Conservation (phyloP, 495 filamentous ascomycete genomes). For the Xylaria castorea region DNA sequence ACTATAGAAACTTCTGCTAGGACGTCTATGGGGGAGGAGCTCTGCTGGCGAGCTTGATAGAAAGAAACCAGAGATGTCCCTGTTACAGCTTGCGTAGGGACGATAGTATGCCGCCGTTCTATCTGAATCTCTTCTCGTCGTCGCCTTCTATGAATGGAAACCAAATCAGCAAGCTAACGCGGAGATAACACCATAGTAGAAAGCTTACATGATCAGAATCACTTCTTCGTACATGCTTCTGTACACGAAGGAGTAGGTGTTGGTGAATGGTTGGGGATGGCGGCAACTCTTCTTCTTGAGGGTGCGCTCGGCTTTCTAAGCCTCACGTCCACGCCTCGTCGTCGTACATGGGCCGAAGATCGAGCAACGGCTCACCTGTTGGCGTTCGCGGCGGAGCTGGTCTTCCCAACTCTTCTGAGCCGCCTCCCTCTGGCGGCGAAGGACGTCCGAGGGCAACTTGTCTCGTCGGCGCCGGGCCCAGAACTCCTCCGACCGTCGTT, state of each 20-base stretch:
- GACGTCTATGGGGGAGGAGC: no score
- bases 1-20: not conserved
- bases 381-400: not conserved
- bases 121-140: no score
- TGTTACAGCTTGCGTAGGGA: not conserved
- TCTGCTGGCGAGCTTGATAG: not conserved
- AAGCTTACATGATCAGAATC: not conserved
- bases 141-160: not conserved
- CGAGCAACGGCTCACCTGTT: not conserved
- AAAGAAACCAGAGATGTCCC: not conserved
- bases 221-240: not conserved
- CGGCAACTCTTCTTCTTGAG: not conserved
- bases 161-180: not conserved
- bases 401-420: not conserved
- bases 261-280: not conserved
- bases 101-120: not conserved
- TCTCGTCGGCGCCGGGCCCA: not conserved
- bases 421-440: not conserved
- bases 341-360: not conserved
- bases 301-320: slow-evolving; percentile 1
- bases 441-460: not conserved
- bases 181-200: not conserved
- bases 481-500: not conserved
- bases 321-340: not conserved
- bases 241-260: not conserved